phyloP scores from a whole-genome alignment of 2,329 filamentous ascomycete species.

The Pseudogymnoascus sp. region DNA sequence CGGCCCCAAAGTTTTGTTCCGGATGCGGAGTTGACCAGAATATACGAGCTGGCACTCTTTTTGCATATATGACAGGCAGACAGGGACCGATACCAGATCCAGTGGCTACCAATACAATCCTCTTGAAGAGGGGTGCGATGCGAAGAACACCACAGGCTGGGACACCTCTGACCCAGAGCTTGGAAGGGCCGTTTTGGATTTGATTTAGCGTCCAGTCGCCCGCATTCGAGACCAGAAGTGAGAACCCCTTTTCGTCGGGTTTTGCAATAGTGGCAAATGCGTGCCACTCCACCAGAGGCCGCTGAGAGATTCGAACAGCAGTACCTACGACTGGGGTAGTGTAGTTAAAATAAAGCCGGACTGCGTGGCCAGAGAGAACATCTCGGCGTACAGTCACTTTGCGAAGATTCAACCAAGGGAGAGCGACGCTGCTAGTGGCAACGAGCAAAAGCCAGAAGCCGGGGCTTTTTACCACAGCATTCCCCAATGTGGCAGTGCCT shows the following conservation, averaged over 20 bases:
- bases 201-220: slow-evolving; percentile 66
- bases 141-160: slow-evolving; percentile 62
- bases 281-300: slow-evolving; percentile 65
- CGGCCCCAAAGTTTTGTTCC: slow-evolving; percentile 29
- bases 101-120: slow-evolving; percentile 60
- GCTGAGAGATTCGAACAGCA: slow-evolving; percentile 52
- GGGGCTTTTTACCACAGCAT: slow-evolving; percentile 39
- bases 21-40: slow-evolving; percentile 32
- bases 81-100: slow-evolving; percentile 68
- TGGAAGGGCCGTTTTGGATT: slow-evolving; percentile 53
- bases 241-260: slow-evolving; percentile 51
- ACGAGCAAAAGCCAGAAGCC: slow-evolving; percentile 62
- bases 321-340: slow-evolving; percentile 50
- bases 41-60: slow-evolving; percentile 34
- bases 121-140: slow-evolving; percentile 58
- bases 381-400: slow-evolving; percentile 59
- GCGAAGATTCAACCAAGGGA: slow-evolving; percentile 67
- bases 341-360: slow-evolving; percentile 63
- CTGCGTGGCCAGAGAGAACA: slow-evolving; percentile 62
- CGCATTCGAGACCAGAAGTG: slow-evolving; percentile 62
- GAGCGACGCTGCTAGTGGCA: slow-evolving; percentile 58
- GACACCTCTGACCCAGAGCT: slow-evolving; percentile 62
- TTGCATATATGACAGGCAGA: slow-evolving; percentile 32
- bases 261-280: slow-evolving; percentile 68
- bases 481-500: slow-evolving; percentile 24